Evolutionary conservation across 1,139 yeast genomes (phyloP), one percentile per base, ranked within the genome.

Genomic region (Geotrichum siamense): DNA sequence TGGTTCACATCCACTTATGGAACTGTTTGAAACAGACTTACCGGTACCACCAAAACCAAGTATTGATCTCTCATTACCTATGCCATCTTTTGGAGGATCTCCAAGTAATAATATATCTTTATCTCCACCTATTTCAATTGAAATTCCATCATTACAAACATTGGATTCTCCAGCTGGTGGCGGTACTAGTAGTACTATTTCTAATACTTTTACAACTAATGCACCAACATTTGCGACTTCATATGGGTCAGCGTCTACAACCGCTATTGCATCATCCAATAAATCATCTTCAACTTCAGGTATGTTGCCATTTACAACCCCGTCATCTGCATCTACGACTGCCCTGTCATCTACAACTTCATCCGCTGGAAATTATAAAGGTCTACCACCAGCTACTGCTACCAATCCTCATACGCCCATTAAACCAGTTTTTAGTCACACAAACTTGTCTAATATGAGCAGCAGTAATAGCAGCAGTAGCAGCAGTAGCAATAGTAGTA

Each of bases 141-240:
- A 77, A 53, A 77, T 78, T 39, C 82, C 82, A 5, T 74, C 59
- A 10, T 50, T 61, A 40, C 63, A 71, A 48, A 68, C 65, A 29
- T 49, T 69, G 44, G 68, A 68, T n/a, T 55, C 58, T 1, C 61
- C 60, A 34, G 43, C 57, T n/a, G n/a, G n/a, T n/a, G n/a, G n/a
- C n/a, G n/a, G n/a, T n/a, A n/a, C n/a, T n/a, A n/a, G n/a, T n/a
- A n/a, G n/a, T n/a, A n/a, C n/a, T n/a, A n/a, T n/a, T n/a, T n/a
- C n/a, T n/a, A n/a, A n/a, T n/a, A n/a, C n/a, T n/a, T n/a, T n/a
- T n/a, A n/a, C n/a, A n/a, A n/a, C n/a, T n/a, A n/a, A n/a, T n/a
- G n/a, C n/a, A n/a, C n/a, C n/a, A n/a, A n/a, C n/a, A n/a, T n/a
- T n/a, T n/a, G n/a, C n/a, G n/a, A n/a, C n/a, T n/a, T n/a, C n/a